Evolutionary conservation across 2,329 filamentous ascomycete species (phyloP).

Genomic region (Fusarium tanahbumbuense): DNA sequence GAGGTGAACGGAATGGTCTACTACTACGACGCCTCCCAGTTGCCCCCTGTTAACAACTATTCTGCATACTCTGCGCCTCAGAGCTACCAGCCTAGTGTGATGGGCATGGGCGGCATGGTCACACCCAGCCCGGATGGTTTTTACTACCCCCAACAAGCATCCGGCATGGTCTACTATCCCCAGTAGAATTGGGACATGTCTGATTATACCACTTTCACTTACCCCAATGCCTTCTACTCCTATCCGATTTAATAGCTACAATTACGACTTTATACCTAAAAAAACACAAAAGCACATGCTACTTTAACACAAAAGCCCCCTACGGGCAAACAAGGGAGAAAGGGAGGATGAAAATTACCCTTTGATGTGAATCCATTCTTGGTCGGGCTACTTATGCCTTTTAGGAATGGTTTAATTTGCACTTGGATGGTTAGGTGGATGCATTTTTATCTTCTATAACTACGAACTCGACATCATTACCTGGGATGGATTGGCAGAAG

Average conservation of each 20-base stretch:
- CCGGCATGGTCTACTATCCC: conserved; percentile 70
- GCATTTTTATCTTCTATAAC: conserved; percentile 33
- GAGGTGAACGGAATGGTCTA: conserved; percentile 97
- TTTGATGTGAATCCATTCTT: conserved; percentile 16
- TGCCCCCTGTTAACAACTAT: conserved; percentile 66
- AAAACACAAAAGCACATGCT: conserved; percentile 43
- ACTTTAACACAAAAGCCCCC: conserved; percentile 35
- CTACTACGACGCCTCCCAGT: conserved; percentile 86
- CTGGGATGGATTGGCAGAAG: conserved; percentile 38
- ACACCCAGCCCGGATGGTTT: conserved; percentile 75
- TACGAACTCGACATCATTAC: conserved; percentile 32
- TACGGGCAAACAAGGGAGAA: conserved; percentile 9
- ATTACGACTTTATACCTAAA: conserved; percentile 44
- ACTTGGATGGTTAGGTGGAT: conserved; percentile 30
- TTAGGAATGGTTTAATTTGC: conserved; percentile 16
- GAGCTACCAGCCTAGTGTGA: conserved; percentile 66
- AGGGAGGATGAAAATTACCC: conserved; percentile 2
- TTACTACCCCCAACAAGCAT: conserved; percentile 72
- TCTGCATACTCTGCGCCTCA: conserved; percentile 61
- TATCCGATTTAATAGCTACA: conserved; percentile 51
- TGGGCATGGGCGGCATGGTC: conserved; percentile 85
- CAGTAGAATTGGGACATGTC: conserved; percentile 59
- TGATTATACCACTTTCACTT: conserved; percentile 37
- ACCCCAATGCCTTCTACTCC: conserved; percentile 42
- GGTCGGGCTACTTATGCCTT: neutral